Conservation (phyloP, 441 rosid genomes). For the Eutrema salsugineum region DNA sequence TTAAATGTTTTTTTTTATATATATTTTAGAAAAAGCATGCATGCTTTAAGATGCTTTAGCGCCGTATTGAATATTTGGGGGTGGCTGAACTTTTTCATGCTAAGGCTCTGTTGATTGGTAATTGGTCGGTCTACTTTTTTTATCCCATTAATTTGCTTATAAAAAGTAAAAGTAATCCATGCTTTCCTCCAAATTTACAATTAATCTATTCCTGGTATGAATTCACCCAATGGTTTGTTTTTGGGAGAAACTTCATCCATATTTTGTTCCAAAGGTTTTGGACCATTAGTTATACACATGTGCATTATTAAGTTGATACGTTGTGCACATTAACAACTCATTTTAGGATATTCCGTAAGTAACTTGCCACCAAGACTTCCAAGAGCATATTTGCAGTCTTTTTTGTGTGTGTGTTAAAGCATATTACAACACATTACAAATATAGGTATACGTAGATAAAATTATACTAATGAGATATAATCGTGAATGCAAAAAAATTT, state of each 20-base stretch:
- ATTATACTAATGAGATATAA: neutral
- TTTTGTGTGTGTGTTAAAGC: neutral
- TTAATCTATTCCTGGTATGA: neutral
- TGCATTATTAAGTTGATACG: neutral
- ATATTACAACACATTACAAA: neutral
- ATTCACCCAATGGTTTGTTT: neutral
- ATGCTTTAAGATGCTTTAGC: constrained; percentile 35
- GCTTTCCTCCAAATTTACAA: neutral
- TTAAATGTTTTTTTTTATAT: no score
- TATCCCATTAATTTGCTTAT: neutral
- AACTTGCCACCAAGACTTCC: neutral
- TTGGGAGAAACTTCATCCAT: neutral
- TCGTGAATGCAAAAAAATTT: neutral
- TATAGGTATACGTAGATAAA: no score
- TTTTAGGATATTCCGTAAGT: neutral
- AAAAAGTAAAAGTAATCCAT: neutral
- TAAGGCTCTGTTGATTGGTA: constrained; percentile 17
- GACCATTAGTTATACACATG: constrained; percentile 3
- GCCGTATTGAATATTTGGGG: constrained; percentile 25
- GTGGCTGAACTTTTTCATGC: constrained; percentile 12
- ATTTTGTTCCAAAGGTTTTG: constrained; percentile 9
- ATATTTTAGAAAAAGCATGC: constrained; percentile 8
- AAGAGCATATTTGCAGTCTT: neutral
- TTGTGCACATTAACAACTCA: neutral
- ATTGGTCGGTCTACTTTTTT: constrained; percentile 11